Evolutionary conservation across 176 grass and related monocot genomes (phyloP), one percentile per base, ranked within the genome.

Genomic region (Tillandsia leiboldiana): DNA sequence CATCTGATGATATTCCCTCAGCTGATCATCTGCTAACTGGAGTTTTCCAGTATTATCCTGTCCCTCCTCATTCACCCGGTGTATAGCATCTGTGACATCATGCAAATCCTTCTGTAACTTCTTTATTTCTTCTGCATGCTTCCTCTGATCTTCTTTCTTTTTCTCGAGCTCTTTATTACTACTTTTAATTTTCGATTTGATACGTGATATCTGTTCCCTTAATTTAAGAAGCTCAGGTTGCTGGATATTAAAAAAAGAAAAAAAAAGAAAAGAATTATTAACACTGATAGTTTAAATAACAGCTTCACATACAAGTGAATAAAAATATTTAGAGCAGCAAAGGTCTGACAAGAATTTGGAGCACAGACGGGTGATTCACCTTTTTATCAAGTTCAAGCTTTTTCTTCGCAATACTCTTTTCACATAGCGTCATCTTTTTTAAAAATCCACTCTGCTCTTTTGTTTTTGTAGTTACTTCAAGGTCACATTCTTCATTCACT

Each of bases 181-280:
- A 66, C 93, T 97, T 83, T 97, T 97, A 57, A 97, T 92, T 90
- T 97, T 97, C 49, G 93, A 97, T 80, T 85, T 87, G 51, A 97
- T 83, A n/a, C 93, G 86, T 68, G 93, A 92, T 79, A 70, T 92
- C 82, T 97, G 86, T 54, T 97, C 93, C 77, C 83, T 97, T 67
- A 97, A 64, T 78, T 83, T 90, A 58, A 97, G 89, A 71, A 92
- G 93, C 70, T 92, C 93, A 42, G 93, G 93, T 92, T 92, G 93
- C 93, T 97, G 86, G 66, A 74, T 57, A 81, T 68, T 62, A 65
- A 86, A 17, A 78, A 67, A 52, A 57, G 11, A 57, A 11, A 8
- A 15, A 22, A 15, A 61, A 61, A 15, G 7, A 23, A 7, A 17
- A 5, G 53, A 5, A 57, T 57, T 17, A 57, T 57, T 17, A 57